These are phyloP conservation scores for Peronospora belbahrii DNA, from an alignment of 352 stramenopile genomes.

Conservation along the genomic window DNA sequence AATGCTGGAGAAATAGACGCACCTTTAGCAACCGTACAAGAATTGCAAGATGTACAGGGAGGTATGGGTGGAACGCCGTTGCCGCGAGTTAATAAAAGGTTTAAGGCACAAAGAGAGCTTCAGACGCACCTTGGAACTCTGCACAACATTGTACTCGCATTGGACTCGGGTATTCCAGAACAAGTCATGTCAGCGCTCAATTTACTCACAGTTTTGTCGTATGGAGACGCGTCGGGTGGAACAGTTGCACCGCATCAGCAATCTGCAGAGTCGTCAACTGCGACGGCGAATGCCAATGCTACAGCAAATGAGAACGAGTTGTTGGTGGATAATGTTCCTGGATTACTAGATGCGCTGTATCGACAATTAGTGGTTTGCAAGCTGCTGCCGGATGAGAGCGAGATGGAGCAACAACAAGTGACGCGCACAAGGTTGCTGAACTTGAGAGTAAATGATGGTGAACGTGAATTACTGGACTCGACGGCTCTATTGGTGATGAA, in stretches of 20 bases:
- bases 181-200: conserved; percentile 59
- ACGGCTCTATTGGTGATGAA: conserved; percentile 56
- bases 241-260: conserved; percentile 10
- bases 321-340: conserved; percentile 56
- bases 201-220: conserved; percentile 66
- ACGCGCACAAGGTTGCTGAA: conserved; percentile 39
- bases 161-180: conserved; percentile 52
- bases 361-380: conserved; percentile 52
- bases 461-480: conserved; percentile 51
- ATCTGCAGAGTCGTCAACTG: neutral
- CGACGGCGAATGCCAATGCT: conserved; percentile 14
- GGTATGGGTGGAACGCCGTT: conserved; percentile 50
- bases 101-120: conserved; percentile 51
- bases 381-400: conserved; percentile 31
- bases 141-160: conserved; percentile 58
- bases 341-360: conserved; percentile 67
- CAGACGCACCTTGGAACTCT: conserved; percentile 45
- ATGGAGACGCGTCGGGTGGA: conserved; percentile 19
- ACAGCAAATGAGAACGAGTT: conserved; percentile 47
- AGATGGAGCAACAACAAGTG: conserved; percentile 9
- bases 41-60: conserved; percentile 62
- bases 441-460: conserved; percentile 27
- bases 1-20: conserved; percentile 18
- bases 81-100: conserved; percentile 48
- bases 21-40: conserved; percentile 45